Percentiles rank a stretch among this genome's conserved stretches.
phyloP scores from a whole-genome alignment of 2,329 filamentous ascomycete genomes.

The Fusarium poae region DNA sequence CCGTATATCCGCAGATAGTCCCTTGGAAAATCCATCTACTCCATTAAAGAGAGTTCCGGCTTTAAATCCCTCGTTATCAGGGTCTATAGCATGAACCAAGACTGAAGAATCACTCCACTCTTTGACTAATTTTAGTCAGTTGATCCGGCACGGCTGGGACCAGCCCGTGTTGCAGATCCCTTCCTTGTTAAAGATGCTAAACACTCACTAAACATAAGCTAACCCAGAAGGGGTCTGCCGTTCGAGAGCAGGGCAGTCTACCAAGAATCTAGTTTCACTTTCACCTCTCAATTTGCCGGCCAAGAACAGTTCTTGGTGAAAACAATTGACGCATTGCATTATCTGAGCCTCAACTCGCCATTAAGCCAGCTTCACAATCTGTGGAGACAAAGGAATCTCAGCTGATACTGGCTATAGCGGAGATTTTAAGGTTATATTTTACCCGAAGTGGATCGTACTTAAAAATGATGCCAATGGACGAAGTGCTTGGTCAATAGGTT shows the following conservation, averaged over 20 bases:
- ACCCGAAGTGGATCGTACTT: background rate
- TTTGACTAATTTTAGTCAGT: conserved; percentile 3
- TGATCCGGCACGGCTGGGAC: conserved; percentile 8
- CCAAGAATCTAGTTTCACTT: background rate
- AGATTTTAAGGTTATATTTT: background rate
- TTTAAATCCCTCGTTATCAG: background rate
- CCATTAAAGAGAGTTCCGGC: background rate
- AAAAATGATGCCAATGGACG: no score
- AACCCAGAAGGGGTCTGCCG: background rate
- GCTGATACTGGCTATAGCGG: conserved; percentile 2
- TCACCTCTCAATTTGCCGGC: background rate
- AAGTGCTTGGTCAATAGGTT: background rate
- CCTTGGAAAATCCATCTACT: background rate
- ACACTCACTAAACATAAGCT: background rate
- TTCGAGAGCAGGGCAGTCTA: background rate
- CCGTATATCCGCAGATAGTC: background rate
- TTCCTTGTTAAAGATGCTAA: background rate
- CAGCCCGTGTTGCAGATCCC: conserved; percentile 17
- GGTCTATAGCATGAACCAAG: conserved; percentile 1
- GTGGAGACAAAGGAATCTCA: background rate
- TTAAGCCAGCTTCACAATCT: background rate
- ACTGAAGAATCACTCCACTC: background rate
- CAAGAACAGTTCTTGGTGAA: background rate
- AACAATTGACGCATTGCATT: background rate
- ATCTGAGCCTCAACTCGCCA: background rate